Percentiles rank a stretch among this genome's conserved stretches.
Conservation (phyloP, 495 filamentous ascomycete genomes). For the Penicillium taxi region DNA sequence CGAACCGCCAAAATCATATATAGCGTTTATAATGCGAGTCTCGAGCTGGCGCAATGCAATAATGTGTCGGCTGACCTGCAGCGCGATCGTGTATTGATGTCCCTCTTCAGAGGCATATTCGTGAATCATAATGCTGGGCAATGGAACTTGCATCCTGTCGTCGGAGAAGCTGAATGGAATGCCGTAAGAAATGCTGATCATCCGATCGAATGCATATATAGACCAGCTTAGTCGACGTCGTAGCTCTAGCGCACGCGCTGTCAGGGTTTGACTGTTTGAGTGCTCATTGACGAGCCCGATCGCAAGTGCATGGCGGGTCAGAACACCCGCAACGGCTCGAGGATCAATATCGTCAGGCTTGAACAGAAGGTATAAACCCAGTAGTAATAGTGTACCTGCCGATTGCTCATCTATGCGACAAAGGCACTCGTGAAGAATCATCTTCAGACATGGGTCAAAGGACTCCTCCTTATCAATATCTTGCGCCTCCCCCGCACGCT, state of each 20-base stretch:
- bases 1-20: slow-evolving; percentile 2
- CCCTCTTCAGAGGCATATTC: slow-evolving; percentile 20
- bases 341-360: slow-evolving; percentile 17
- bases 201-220: slow-evolving; percentile 21
- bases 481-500: slow-evolving; percentile 12
- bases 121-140: slow-evolving; percentile 23
- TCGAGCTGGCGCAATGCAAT: slow-evolving; percentile 23
- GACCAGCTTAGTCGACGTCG: slow-evolving; percentile 24
- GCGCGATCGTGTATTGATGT: slow-evolving; percentile 13
- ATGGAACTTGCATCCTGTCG: slow-evolving; percentile 14
- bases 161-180: slow-evolving; percentile 17
- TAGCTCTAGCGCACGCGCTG: slow-evolving; percentile 13
- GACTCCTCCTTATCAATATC: slow-evolving; percentile 5
- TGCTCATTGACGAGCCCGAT: slow-evolving; percentile 12
- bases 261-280: background rate
- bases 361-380: slow-evolving; percentile 23
- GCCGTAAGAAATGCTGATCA: slow-evolving; percentile 21
- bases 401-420: slow-evolving; percentile 6
- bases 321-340: slow-evolving; percentile 17
- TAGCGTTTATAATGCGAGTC: slow-evolving; percentile 14
- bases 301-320: slow-evolving; percentile 14
- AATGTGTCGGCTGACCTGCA: slow-evolving; percentile 23
- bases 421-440: slow-evolving; percentile 10
- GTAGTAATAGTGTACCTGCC: slow-evolving; percentile 19
- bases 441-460: slow-evolving; percentile 6